These are phyloP conservation scores for Amanita fuliginea DNA, from an alignment of 768 basidiomycete genomes.

Conservation along the genomic window DNA sequence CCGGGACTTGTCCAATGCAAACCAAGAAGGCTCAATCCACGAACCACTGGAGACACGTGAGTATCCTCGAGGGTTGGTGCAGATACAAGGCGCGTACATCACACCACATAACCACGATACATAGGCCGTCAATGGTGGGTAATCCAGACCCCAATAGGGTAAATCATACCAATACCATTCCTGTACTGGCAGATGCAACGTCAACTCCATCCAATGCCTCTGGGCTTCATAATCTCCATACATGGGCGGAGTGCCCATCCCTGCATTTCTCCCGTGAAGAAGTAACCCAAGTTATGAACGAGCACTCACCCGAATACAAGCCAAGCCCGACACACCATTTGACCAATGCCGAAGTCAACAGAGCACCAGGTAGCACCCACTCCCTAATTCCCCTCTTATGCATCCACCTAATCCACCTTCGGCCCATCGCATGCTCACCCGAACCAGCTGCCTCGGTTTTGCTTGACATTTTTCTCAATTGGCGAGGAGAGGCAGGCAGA, in stretches of 20 bases:
- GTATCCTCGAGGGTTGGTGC: not conserved
- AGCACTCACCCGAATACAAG: conserved; percentile 66
- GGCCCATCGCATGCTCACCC: conserved; percentile 30
- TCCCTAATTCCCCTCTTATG: conserved; percentile 49
- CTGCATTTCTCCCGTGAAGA: conserved; percentile 22
- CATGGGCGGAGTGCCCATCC: conserved; percentile 65
- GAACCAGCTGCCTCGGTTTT: not conserved
- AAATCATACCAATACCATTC: conserved; percentile 88
- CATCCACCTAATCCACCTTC: conserved; percentile 73
- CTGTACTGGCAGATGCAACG: conserved; percentile 58
- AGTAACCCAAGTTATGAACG: not conserved
- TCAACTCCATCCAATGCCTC: conserved; percentile 92
- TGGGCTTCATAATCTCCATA: conserved; percentile 92
- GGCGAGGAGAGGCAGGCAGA: not conserved
- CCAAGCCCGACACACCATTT: conserved; percentile 68
- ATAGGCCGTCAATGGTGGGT: conserved; percentile 90
- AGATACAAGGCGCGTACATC: conserved; percentile 35
- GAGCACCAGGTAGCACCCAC: conserved; percentile 46
- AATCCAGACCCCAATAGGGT: conserved; percentile 91
- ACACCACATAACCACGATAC: conserved; percentile 75
- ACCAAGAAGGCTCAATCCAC: conserved; percentile 48
- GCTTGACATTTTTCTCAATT: not conserved
- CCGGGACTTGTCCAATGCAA: conserved; percentile 56
- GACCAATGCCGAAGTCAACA: conserved; percentile 44
- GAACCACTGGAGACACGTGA: conserved; percentile 17